A percentile compares a stretch with the other conserved stretches of the same genome.
Evolutionary conservation across 768 basidiomycete genomes (phyloP).

Genomic region (Trametes villosa): DNA sequence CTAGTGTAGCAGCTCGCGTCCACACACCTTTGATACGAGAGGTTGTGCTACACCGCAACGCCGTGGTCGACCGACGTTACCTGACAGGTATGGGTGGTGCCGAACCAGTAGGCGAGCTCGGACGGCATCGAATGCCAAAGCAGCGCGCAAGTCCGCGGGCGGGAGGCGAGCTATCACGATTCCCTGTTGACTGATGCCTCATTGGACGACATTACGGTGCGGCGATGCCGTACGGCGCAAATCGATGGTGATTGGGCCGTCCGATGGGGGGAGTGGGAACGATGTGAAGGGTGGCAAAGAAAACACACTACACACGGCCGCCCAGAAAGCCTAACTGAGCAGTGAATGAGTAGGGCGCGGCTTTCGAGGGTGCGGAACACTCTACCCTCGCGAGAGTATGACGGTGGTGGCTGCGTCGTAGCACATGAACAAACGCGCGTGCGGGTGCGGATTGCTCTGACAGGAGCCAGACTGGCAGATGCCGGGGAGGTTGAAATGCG

Average conservation of each 20-base stretch:
- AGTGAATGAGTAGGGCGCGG: neutral
- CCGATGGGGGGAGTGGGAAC: neutral
- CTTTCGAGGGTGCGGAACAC: neutral
- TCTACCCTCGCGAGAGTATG: neutral
- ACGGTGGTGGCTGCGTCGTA: slow-evolving; percentile 1
- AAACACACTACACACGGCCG: neutral
- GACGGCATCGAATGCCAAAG: no score
- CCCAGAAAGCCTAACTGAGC: slow-evolving; percentile 5
- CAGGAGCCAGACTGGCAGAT: slow-evolving; percentile 3
- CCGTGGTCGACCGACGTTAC: no score
- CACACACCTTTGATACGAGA: neutral
- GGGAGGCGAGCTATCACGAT: no score
- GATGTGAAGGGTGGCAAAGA: no score
- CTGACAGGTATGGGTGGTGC: neutral
- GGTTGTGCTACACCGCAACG: neutral
- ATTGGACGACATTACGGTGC: no score
- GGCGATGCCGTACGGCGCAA: no score
- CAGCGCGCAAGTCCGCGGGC: no score
- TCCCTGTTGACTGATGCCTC: no score
- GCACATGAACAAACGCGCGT: neutral
- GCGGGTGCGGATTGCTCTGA: neutral
- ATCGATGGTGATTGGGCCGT: neutral
- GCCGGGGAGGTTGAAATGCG: neutral
- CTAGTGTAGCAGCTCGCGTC: neutral
- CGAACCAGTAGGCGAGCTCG: neutral